These are phyloP conservation scores for Acidomyces sp. DNA, from an alignment of 495 filamentous ascomycete species.

Conservation along the genomic window DNA sequence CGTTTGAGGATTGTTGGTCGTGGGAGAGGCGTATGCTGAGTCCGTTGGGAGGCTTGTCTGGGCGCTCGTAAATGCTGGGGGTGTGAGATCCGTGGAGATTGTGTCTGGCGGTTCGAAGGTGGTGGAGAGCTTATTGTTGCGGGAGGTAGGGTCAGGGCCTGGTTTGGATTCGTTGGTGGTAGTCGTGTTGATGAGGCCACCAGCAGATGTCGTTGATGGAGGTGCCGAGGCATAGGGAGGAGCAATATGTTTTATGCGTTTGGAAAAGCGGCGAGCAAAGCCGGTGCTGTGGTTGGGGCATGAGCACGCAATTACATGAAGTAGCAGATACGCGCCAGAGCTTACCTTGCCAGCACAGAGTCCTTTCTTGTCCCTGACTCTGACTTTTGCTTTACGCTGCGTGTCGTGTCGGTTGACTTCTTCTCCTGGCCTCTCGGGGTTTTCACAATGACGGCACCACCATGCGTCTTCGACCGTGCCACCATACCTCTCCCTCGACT, in stretches of 20 bases:
- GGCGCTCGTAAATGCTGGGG: too few species aligned
- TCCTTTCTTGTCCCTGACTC: conserved; percentile 2
- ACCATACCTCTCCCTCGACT: neutral
- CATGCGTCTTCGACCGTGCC: conserved; percentile 2
- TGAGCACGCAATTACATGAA: neutral
- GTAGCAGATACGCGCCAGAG: neutral
- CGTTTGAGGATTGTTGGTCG: too few species aligned
- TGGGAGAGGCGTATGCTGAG: too few species aligned
- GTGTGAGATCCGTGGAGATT: too few species aligned
- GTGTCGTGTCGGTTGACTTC: conserved; percentile 3
- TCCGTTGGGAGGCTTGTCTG: too few species aligned
- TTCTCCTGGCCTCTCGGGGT: neutral
- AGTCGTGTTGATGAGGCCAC: too few species aligned
- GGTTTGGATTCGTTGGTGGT: too few species aligned
- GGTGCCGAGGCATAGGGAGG: conserved; percentile 1
- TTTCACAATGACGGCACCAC: conserved; percentile 5
- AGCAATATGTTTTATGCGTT: conserved; percentile 14
- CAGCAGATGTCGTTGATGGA: too few species aligned
- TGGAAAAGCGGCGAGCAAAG: conserved; percentile 14
- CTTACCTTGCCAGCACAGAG: conserved; percentile 8
- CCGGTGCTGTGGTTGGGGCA: conserved; percentile 2
- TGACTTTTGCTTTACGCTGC: neutral
- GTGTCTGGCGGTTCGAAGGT: too few species aligned
- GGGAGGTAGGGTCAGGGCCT: too few species aligned
- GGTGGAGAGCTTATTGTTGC: too few species aligned